Evolutionary conservation across 768 basidiomycete species (phyloP).

Genomic region (Leccinum imitatum): DNA sequence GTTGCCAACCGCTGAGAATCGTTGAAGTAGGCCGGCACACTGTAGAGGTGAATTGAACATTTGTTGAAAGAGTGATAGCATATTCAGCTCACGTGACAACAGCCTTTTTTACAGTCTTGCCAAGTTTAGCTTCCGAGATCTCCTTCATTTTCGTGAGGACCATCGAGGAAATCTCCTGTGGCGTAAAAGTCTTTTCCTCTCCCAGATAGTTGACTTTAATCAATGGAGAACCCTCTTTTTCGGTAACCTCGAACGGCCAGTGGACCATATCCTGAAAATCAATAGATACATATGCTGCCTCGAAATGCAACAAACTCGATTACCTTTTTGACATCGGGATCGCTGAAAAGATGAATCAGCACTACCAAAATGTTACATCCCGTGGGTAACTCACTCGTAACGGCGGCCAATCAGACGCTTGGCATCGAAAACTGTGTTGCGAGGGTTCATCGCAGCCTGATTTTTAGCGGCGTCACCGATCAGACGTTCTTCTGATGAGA

Average conservation of each 20-base stretch:
- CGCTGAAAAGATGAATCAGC: slow-evolving; percentile 43
- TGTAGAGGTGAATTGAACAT: slow-evolving; percentile 23
- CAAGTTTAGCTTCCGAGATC: slow-evolving; percentile 98
- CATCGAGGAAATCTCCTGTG: slow-evolving; percentile 99
- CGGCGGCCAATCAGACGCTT: slow-evolving; percentile 98
- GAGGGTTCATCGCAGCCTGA: slow-evolving; percentile 99
- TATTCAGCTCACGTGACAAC: slow-evolving; percentile 82
- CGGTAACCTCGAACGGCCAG: slow-evolving; percentile 97
- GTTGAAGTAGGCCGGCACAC: slow-evolving; percentile 99
- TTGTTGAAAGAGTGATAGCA: slow-evolving; percentile 7
- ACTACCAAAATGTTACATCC: background rate
- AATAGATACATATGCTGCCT: background rate
- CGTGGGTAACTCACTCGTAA: slow-evolving; percentile 67
- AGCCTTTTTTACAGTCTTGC: slow-evolving; percentile 97
- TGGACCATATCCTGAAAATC: slow-evolving; percentile 79
- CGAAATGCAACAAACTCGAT: background rate
- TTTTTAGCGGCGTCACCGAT: slow-evolving; percentile 99
- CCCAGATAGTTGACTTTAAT: slow-evolving; percentile 95
- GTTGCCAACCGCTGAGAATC: slow-evolving; percentile 99
- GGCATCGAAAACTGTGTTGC: slow-evolving; percentile 98
- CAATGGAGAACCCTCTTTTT: slow-evolving; percentile 95
- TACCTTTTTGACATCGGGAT: slow-evolving; percentile 91
- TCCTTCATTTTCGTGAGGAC: slow-evolving; percentile 99
- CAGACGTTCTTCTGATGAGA: slow-evolving; percentile 92
- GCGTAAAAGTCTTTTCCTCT: slow-evolving; percentile 95